These are phyloP conservation scores for Neurospora crassa DNA, from an alignment of 2,329 filamentous ascomycete genomes.

Conservation along the genomic window DNA sequence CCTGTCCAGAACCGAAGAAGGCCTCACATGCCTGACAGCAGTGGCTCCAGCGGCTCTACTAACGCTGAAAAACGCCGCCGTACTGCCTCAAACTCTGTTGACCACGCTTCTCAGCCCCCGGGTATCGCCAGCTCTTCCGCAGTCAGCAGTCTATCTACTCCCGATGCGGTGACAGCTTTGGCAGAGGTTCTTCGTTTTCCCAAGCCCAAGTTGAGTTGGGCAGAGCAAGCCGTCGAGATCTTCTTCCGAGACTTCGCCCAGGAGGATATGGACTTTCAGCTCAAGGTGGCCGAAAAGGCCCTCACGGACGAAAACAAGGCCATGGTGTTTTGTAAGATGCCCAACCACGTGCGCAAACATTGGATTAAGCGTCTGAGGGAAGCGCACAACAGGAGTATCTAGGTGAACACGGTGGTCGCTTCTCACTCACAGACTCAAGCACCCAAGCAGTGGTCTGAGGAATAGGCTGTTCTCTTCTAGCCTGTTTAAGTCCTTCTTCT, in stretches of 20 bases:
- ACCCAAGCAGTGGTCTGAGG: background rate
- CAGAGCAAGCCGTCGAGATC: conserved; percentile 48
- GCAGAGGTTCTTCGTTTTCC: conserved; percentile 30
- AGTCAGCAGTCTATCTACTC: conserved; percentile 11
- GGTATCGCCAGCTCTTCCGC: background rate
- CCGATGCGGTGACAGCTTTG: conserved; percentile 19
- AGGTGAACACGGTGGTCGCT: background rate
- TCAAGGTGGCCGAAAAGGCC: conserved; percentile 49
- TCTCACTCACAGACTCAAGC: background rate
- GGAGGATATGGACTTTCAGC: conserved; percentile 48
- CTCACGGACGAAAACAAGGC: conserved; percentile 51
- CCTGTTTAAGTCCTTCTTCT: background rate
- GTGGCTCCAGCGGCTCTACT: background rate
- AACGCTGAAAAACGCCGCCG: conserved; percentile 26
- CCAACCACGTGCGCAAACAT: conserved; percentile 38
- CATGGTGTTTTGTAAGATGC: conserved; percentile 55
- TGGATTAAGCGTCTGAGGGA: conserved; percentile 47
- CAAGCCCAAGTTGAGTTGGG: conserved; percentile 36
- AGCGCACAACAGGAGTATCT: conserved; percentile 26
- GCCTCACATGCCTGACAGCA: conserved; percentile 18
- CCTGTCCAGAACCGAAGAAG: conserved; percentile 33
- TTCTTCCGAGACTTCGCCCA: conserved; percentile 49
- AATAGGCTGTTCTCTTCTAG: background rate
- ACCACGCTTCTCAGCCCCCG: background rate
- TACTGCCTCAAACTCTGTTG: conserved; percentile 15